phyloP scores from a whole-genome alignment of 371 early-diverging fungal species.

The Aphelidium insulamus region DNA sequence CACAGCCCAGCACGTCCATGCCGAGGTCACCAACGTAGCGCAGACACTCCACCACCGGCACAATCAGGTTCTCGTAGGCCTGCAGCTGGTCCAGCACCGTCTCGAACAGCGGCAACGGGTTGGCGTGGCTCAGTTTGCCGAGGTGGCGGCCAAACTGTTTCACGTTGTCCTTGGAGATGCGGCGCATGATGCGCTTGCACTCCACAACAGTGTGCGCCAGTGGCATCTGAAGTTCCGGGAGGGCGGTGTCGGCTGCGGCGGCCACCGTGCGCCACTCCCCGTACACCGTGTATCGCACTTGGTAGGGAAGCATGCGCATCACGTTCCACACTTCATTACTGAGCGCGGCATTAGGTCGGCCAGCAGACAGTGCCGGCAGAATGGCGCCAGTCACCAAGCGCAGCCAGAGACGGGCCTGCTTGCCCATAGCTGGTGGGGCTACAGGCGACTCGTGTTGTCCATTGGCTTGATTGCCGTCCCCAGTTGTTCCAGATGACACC shows the following conservation, averaged over 20 bases:
- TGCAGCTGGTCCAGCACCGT: conserved; percentile 54
- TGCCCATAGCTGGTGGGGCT: too few species aligned
- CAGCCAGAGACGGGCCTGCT: too few species aligned
- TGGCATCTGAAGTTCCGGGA: conserved; percentile 18
- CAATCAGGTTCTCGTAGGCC: conserved; percentile 63
- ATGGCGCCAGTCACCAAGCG: too few species aligned
- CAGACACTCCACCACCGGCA: conserved; percentile 60
- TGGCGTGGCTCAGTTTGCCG: conserved; percentile 54
- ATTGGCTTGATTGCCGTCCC: too few species aligned
- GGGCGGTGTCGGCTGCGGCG: neutral
- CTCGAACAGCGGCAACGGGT: conserved; percentile 54
- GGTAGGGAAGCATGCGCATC: too few species aligned
- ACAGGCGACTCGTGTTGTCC: too few species aligned
- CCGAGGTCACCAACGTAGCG: conserved; percentile 60
- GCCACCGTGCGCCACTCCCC: neutral
- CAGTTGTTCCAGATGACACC: too few species aligned
- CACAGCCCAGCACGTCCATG: conserved; percentile 55
- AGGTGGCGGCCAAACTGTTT: conserved; percentile 58
- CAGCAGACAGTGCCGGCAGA: too few species aligned
- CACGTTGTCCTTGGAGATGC: conserved; percentile 57
- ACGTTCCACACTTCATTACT: too few species aligned
- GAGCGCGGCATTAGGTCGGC: too few species aligned
- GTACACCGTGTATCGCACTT: neutral
- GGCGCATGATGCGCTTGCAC: conserved; percentile 35
- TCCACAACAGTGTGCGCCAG: conserved; percentile 30